Base-by-base conservation (phyloP, 108 stramenopile species). In the Discostella pseudostelligera region DNA sequence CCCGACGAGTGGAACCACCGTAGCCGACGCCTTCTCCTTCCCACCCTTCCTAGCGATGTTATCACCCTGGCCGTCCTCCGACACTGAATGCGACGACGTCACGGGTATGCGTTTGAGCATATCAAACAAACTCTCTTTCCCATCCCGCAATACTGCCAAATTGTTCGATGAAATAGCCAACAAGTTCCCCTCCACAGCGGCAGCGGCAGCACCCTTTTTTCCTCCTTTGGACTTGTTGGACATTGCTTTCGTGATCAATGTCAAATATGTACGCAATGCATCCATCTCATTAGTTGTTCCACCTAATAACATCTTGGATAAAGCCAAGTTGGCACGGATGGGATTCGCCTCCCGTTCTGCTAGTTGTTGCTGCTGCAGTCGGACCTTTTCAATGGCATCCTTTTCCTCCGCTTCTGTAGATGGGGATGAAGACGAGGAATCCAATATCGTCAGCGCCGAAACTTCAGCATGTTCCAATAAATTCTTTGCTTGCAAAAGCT, bases 81-180 rank as follows among this genome's bases (percentile, higher is more conserved):
- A 57, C 9, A 69, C 62, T 1, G 78, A 69, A 60, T 47, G 40
- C 8, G 73, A 63, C 8, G 60, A 56, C 13, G 76, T 64, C 16
- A 42, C 46, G 24, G 76, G 78, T 54, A 79, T 70, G 8, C 74
- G 61, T 36, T 66, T 71, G 54, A 76, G 37, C 12, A 65, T 56
- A 59, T 75, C 78, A 59, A 65, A 64, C 3, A 70, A 61, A 39
- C 78, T 75, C 47, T 75, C 78, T 39, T 70, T 78, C 51, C 76
- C 76, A 57, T 70, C 76, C 47, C 76, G 44, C 46, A 78, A 48
- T 3, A 71, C 25, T 1, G 79, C 79, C 53, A 76, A 32, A 56
- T 80, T 80, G 40, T 80, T 73, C 10, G 72, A 74, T 36, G 70
- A 48, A 12, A 67, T 51, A 5, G 72, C 72, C 32, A 67, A 17